Conservation (phyloP, 345 rosid genomes). For the Heritiera littoralis region DNA sequence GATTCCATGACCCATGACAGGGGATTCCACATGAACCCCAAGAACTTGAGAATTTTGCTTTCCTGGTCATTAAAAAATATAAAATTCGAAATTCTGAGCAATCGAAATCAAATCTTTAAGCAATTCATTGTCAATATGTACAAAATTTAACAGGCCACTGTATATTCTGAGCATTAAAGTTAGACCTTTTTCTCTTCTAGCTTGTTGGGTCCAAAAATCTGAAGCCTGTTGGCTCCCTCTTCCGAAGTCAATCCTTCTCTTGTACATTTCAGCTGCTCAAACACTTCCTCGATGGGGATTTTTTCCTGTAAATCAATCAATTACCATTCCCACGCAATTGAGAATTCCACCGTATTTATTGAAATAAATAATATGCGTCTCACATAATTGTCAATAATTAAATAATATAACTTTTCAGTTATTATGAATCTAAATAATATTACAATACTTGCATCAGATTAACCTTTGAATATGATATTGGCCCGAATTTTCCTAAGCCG, state of each 20-base stretch:
- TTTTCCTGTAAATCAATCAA: conserved; percentile 51
- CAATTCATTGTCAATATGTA: background rate
- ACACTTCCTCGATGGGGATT: conserved; percentile 86
- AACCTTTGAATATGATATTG: conserved; percentile 4
- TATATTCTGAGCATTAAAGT: background rate
- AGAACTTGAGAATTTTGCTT: conserved; percentile 74
- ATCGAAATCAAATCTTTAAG: background rate
- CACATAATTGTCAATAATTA: no score
- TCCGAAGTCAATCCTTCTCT: conserved; percentile 56
- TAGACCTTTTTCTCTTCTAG: conserved; percentile 81
- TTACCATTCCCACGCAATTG: background rate
- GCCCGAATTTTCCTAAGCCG: background rate
- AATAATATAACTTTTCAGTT: background rate
- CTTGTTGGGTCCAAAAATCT: conserved; percentile 89
- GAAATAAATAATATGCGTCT: no score
- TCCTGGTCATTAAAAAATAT: conserved; percentile 40
- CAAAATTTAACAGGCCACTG: background rate
- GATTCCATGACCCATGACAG: conserved; percentile 93
- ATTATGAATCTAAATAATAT: background rate
- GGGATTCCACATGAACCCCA: conserved; percentile 95
- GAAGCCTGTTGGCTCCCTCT: conserved; percentile 76
- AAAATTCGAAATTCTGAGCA: background rate
- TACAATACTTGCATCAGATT: background rate
- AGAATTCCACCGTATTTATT: background rate
- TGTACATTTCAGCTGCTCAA: conserved; percentile 79